Conservation (phyloP, 306 rosid genomes). For the Abrus pulchellus region DNA sequence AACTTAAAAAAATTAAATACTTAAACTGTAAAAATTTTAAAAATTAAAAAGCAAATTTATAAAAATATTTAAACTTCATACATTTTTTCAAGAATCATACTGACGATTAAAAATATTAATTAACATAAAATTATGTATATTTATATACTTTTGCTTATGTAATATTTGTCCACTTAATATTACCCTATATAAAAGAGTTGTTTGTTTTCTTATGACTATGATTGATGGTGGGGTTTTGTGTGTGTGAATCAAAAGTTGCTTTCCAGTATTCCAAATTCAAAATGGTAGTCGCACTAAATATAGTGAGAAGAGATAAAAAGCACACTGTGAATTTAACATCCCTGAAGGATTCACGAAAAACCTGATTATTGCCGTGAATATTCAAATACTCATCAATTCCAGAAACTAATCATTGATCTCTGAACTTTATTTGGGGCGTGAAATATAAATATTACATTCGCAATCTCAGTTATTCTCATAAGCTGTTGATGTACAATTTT, state of each 20-base stretch:
- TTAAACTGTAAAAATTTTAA: no score
- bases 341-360: constrained; percentile 15
- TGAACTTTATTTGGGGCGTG: constrained; percentile 46
- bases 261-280: constrained; percentile 45
- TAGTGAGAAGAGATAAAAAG: constrained; percentile 45
- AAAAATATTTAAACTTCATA: no score
- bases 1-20: no score
- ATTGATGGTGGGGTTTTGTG: constrained; percentile 46
- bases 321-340: constrained; percentile 35
- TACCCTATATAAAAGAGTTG: constrained; percentile 10
- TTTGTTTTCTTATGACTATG: constrained; percentile 43
- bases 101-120: not conserved
- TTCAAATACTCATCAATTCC: constrained; percentile 44
- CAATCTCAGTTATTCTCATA: constrained; percentile 2
- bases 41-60: no score
- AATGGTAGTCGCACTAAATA: constrained; percentile 54
- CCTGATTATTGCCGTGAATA: constrained; percentile 37
- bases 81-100: not conserved
- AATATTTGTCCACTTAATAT: constrained; percentile 28
- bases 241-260: constrained; percentile 41
- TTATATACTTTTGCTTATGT: not conserved
- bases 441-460: constrained; percentile 36
- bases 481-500: constrained; percentile 29
- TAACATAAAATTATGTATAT: no score
- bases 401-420: constrained; percentile 46